These are phyloP conservation scores for Avena atlantica DNA, from an alignment of 176 grass and related monocot genomes.

Conservation along the genomic window DNA sequence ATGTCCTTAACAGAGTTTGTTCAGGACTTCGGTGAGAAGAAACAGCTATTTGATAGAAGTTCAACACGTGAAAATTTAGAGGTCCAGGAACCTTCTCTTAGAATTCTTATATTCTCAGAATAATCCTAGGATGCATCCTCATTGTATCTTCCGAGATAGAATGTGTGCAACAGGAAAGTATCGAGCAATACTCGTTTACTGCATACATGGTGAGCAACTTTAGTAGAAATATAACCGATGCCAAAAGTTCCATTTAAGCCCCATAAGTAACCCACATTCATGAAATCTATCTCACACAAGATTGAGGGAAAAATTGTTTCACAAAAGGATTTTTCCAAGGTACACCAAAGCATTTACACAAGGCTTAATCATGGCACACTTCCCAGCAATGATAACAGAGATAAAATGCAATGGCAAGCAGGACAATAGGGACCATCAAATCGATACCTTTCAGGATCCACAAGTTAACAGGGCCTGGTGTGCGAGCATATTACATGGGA, in stretches of 20 bases:
- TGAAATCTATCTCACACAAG: conserved; percentile 2
- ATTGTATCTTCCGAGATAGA: background rate
- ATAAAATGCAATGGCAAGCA: conserved; percentile 10
- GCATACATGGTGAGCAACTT: background rate
- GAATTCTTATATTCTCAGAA: conserved; percentile 24
- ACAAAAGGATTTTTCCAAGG: background rate
- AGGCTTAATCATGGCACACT: conserved; percentile 11
- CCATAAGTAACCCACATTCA: conserved; percentile 16
- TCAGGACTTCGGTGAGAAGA: background rate
- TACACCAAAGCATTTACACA: conserved; percentile 36
- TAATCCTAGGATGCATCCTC: conserved; percentile 14
- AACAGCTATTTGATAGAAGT: background rate
- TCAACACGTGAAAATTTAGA: background rate
- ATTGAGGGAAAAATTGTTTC: background rate
- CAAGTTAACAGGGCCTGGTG: background rate
- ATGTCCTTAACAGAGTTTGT: background rate
- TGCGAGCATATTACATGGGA: background rate
- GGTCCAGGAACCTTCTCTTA: background rate
- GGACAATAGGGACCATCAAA: conserved; percentile 7
- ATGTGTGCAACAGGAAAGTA: conserved; percentile 27
- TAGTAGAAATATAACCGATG: background rate
- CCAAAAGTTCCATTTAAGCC: conserved; percentile 4
- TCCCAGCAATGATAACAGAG: conserved; percentile 15
- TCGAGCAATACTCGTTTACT: background rate
- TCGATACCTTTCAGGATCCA: background rate